Base-by-base conservation (phyloP, 495 filamentous ascomycete genomes). In the Corynascus novoguineensis region DNA sequence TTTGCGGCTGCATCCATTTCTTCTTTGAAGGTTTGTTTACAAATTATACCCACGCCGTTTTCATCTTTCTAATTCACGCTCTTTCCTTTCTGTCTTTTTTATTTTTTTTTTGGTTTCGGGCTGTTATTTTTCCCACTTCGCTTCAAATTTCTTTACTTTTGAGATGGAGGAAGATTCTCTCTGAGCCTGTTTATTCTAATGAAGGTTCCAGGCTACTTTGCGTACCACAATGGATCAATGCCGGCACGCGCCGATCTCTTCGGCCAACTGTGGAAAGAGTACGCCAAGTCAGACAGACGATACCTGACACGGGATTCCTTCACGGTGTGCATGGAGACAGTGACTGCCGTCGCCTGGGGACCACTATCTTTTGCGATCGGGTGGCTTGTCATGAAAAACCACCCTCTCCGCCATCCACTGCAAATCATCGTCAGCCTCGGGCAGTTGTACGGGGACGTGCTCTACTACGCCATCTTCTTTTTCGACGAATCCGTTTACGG, bases 211-310 rank as follows among this genome's bases (percentile, higher is more conserved):
- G 50, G 34, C 5, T 83, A 83, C 65, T 83, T 77, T 60, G 77
- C 71, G 15, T 62, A 64, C 41, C 77, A 80, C 61, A 69, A 70
- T 55, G 60, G 62, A 15, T 57, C 59, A 49, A 75, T 84, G 66
- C 74, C 68, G 28, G 60, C 21, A 64, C 35, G 68, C 60, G 53
- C 68, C 68, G 54, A 71, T 75, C 50, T 83, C n/a, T 77, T 83
- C 46, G 82, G 76, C 0, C 79, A 85, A 67, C 65, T 84, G 24
- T 85, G 82, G 82, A 85, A 83, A 57, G 81, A 84, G 62, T 85
- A 84, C 68, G 71, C 81, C 6, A 63, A 78, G 19, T 79, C 78
- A 1, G 82, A 85, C 60, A 82, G 78, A 22, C 74, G 82, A 17
- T 85, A 85, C 57, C 66, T 84, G 55, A 76, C 75, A 0, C 66